Conservation (phyloP, 2,329 filamentous ascomycete genomes). For the Aureobasidium sp. region DNA sequence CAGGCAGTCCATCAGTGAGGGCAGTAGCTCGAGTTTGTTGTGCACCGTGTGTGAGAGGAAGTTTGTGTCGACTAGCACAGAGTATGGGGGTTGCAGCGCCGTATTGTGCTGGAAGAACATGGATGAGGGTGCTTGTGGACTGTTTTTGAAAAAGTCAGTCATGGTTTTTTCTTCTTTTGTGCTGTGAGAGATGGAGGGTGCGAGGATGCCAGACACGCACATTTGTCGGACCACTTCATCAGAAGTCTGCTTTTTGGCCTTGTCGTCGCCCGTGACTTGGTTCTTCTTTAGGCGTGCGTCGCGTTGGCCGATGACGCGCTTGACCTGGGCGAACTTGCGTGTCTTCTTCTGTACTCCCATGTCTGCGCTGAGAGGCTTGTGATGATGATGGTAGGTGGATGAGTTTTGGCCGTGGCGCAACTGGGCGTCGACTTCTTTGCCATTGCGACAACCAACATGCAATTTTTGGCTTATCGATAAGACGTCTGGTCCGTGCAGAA, state of each 20-base stretch:
- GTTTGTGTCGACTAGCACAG: constrained; percentile 77
- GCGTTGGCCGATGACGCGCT: constrained; percentile 73
- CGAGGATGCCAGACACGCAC: constrained; percentile 34
- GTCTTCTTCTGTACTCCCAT: constrained; percentile 91
- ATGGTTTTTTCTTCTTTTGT: background rate
- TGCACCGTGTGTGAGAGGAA: constrained; percentile 88
- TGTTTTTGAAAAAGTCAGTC: constrained; percentile 21
- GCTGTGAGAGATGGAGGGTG: background rate
- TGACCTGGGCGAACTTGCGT: constrained; percentile 81
- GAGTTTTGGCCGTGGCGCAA: background rate
- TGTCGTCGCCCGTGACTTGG: constrained; percentile 56
- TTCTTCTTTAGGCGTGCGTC: constrained; percentile 82
- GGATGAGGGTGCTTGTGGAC: constrained; percentile 36
- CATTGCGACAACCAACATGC: background rate
- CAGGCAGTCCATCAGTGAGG: constrained; percentile 87
- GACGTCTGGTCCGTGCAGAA: background rate
- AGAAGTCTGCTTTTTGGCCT: constrained; percentile 50
- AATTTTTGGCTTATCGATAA: constrained; percentile 11
- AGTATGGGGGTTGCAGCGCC: constrained; percentile 76
- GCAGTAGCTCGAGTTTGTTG: constrained; percentile 78
- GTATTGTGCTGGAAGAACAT: constrained; percentile 90
- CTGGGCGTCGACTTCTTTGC: background rate
- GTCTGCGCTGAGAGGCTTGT: constrained; percentile 19
- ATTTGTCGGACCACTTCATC: constrained; percentile 67
- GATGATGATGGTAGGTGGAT: background rate